Conservation (phyloP, 805 yeast species). For the Kazachstania bromeliacearum region DNA sequence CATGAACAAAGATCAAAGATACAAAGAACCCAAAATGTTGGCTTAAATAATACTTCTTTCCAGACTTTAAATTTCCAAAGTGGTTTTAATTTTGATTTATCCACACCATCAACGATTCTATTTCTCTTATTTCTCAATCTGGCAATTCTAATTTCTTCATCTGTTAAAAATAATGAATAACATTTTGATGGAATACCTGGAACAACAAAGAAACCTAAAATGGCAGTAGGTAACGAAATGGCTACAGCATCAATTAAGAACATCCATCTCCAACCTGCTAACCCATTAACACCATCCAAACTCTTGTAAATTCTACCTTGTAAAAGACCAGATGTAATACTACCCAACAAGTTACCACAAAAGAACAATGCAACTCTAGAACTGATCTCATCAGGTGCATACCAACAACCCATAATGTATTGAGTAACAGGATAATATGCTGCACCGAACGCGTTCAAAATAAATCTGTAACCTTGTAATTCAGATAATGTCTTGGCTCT, state of each 20-base stretch:
- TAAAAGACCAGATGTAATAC: constrained; percentile 47
- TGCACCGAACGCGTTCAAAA: constrained; percentile 62
- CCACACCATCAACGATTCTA: constrained; percentile 26
- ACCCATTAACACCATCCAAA: constrained; percentile 37
- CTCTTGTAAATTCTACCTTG: constrained; percentile 35
- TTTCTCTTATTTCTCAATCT: constrained; percentile 34
- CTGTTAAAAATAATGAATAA: constrained; percentile 45
- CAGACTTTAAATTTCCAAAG: constrained; percentile 37
- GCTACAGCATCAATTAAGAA: constrained; percentile 53
- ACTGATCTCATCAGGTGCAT: constrained; percentile 47
- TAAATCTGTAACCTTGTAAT: constrained; percentile 53
- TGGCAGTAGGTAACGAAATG: constrained; percentile 39
- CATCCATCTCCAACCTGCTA: constrained; percentile 61
- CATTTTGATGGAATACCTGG: constrained; percentile 57
- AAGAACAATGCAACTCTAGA: constrained; percentile 57
- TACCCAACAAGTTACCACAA: constrained; percentile 41
- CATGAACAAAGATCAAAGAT: constrained; percentile 51
- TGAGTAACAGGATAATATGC: constrained; percentile 58
- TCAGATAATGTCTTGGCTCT: constrained; percentile 40
- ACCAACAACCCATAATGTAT: constrained; percentile 52
- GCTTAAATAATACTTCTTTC: constrained; percentile 42
- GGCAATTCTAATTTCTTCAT: constrained; percentile 50
- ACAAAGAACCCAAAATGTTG: constrained; percentile 49
- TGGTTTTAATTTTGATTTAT: constrained; percentile 20
- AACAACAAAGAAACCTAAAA: constrained; percentile 38